These are phyloP conservation scores for Mimosa bimucronata DNA, from an alignment of 306 rosid genomes.

Conservation along the genomic window DNA sequence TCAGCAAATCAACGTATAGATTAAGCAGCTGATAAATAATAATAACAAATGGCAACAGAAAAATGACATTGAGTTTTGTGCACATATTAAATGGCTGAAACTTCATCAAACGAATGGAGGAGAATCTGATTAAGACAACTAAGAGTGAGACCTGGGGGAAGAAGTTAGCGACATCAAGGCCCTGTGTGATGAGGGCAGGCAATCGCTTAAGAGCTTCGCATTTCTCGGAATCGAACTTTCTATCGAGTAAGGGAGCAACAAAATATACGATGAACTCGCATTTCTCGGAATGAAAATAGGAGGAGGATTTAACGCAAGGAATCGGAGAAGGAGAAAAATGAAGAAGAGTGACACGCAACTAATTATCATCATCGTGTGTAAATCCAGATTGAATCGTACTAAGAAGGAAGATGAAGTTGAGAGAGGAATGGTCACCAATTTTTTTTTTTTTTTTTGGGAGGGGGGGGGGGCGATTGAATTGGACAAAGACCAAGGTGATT, in stretches of 20 bases:
- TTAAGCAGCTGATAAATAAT: not conserved
- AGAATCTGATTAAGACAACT: constrained; percentile 1
- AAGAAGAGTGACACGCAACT: too few relatives aligned
- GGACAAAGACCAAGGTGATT: too few relatives aligned
- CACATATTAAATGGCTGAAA: not conserved
- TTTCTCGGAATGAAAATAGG: too few relatives aligned
- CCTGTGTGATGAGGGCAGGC: constrained; percentile 96
- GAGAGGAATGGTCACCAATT: too few relatives aligned
- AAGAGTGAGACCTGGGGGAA: constrained; percentile 77
- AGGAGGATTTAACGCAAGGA: too few relatives aligned
- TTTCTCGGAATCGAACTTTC: constrained; percentile 94
- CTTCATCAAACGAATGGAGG: not conserved
- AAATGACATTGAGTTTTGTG: not conserved
- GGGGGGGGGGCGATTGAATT: too few relatives aligned
- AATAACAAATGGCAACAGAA: not conserved
- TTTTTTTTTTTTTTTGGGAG: too few relatives aligned
- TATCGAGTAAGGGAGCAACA: constrained; percentile 83
- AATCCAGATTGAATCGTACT: too few relatives aligned
- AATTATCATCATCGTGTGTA: too few relatives aligned
- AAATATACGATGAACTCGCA: too few relatives aligned
- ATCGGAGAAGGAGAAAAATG: too few relatives aligned
- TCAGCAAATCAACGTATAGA: not conserved
- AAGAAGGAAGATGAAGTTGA: too few relatives aligned
- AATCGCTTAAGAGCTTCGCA: constrained; percentile 95
- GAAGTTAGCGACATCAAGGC: constrained; percentile 89